Evolutionary conservation across 2,329 filamentous ascomycete species (phyloP), one percentile per base, ranked within the genome.

Genomic region (Dendryphion nanum): DNA sequence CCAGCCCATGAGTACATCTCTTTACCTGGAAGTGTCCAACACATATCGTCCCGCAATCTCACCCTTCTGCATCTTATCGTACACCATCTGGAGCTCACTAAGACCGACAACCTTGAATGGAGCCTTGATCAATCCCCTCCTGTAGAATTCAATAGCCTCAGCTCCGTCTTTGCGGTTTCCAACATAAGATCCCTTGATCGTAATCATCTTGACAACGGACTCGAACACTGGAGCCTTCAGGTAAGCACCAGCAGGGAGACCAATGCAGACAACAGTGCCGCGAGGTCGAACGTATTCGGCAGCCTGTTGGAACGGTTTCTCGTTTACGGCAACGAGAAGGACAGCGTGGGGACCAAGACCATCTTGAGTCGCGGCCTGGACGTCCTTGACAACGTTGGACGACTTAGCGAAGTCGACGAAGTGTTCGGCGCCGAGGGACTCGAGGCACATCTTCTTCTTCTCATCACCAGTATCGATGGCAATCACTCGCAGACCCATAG

Each of bases 231-330:
- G 86, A 2, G 90, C 89, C 53, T 79, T 79, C 48, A 96, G 77
- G 68, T 76, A 86, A 2, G 90, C 61, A 48, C 83, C 77, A 24
- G 86, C 84, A 4, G 91, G 91, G 18, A 96, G 75, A 59, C 90
- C 91, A 58, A 97, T 93, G 70, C 87, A 91, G 47, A 96, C 79
- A 59, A 96, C 86, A 26, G 81, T 78, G 42, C 91, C 91, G 44
- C 82, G 81, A 39, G 88, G 79, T 43, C 91, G 86, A 46, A 95
- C 84, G 69, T 96, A 95, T 68, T 77, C 83, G 33, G 87, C 82
- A 29, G 91, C 91, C 73, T 96, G 90, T 73, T 95, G 89, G 82
- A 96, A 96, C 37, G 91, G 91, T 75, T 85, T 88, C 78, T 96
- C 90, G 55, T 76, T 79, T 36, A 88, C 89, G 45, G 91, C 90